These are phyloP conservation scores for Brassica nigra DNA, from an alignment of 345 rosid species.

Conservation along the genomic window DNA sequence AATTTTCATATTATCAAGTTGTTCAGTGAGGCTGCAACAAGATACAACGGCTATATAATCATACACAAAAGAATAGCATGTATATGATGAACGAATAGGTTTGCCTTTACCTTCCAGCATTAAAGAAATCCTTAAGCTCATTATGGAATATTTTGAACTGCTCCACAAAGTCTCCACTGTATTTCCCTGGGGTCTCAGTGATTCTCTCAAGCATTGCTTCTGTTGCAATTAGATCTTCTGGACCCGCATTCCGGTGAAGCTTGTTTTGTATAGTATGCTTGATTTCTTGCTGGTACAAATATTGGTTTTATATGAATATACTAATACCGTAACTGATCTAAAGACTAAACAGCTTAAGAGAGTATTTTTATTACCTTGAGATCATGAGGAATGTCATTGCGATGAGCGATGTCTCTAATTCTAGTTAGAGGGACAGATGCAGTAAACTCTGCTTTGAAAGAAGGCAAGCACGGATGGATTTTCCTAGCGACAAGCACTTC, in stretches of 20 bases:
- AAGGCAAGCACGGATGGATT: conserved; percentile 96
- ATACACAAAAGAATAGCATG: background rate
- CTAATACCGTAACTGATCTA: conserved; percentile 18
- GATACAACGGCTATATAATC: background rate
- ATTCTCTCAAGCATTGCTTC: conserved; percentile 95
- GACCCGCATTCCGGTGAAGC: conserved; percentile 97
- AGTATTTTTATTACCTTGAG: conserved; percentile 71
- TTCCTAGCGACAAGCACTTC: conserved; percentile 85
- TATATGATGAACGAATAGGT: background rate
- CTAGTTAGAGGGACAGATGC: conserved; percentile 97
- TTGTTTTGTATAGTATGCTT: conserved; percentile 97
- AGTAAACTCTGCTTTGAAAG: conserved; percentile 97
- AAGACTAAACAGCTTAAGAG: conserved; percentile 21
- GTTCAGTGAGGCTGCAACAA: conserved; percentile 83
- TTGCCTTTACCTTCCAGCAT: conserved; percentile 84
- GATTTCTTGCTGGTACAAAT: conserved; percentile 83
- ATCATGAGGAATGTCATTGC: conserved; percentile 91
- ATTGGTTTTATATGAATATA: conserved; percentile 9
- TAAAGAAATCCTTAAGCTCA: conserved; percentile 97
- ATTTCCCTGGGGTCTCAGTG: conserved; percentile 81
- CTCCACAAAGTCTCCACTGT: conserved; percentile 81
- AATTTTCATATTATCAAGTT: conserved; percentile 76
- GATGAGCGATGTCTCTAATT: conserved; percentile 97
- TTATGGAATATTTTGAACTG: conserved; percentile 87
- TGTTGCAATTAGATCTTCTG: conserved; percentile 96